Evolutionary conservation across 176 grass and related monocot species (phyloP), one percentile per base, ranked within the genome.

Genomic region (Zea mays): DNA sequence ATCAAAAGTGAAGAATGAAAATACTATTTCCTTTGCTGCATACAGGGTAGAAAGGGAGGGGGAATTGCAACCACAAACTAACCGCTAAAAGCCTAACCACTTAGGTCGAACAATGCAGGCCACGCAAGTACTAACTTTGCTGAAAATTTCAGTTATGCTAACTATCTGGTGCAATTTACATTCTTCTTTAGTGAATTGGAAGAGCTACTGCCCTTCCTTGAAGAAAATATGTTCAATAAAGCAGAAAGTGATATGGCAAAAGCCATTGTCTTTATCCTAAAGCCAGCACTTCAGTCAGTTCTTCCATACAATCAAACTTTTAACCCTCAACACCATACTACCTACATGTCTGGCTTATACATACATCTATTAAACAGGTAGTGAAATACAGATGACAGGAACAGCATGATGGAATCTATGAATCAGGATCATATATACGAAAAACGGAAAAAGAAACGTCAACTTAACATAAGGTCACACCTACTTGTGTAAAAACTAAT

Each of bases 401-500:
- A 36, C 9, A 67, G 14, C 27, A 8, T 6, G 45, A 37, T 2
- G 13, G 12, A 44, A 67, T 34, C 8, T 64, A 58, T 2, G 4
- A 5, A 59, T 21, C n/a, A 72, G 49, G 14, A 45, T 16, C 48
- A 54, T 15, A 57, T 0, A 60, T 33, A 58, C n/a, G n/a, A n/a
- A n/a, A n/a, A n/a, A n/a, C n/a, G 27, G 27, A 27, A 35, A 38
- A 57, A 62, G 19, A 40, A 1, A 16, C 54, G 38, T 39, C 52
- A 45, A 17, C 10, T 40, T 16, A 12, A 75, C 8, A 57, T 12
- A 48, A 79, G 9, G 21, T 10, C n/a, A 41, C 47, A 82, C 72
- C 10, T 61, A 82, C 87, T 82, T 79, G 52, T 50, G 41, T 90
- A 90, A 59, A 86, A 86, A 46, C 19, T 59, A 3, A 82, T 62